phyloP scores from a whole-genome alignment of 2,329 filamentous ascomycete genomes.

The Chaetomiaceae sp. region DNA sequence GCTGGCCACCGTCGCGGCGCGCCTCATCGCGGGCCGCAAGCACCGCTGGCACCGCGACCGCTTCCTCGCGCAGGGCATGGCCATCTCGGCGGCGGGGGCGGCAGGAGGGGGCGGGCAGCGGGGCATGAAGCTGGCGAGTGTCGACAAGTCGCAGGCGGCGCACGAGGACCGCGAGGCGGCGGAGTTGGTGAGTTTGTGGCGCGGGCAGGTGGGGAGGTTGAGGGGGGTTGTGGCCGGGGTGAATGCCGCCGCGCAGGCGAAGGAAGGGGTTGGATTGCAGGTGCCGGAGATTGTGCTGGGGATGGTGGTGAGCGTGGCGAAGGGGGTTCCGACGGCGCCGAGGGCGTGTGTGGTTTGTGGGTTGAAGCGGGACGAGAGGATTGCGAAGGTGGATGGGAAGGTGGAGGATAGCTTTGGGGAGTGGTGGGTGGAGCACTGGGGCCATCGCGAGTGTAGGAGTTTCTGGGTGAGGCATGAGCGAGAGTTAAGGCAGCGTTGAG shows the following conservation, averaged over 20 bases:
- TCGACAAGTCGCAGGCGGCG: constrained; percentile 75
- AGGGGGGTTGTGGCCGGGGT: constrained; percentile 64
- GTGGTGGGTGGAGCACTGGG: constrained; percentile 93
- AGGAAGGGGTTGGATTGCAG: constrained; percentile 31
- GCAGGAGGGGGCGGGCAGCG: constrained; percentile 56
- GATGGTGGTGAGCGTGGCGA: constrained; percentile 62
- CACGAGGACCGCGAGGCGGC: constrained; percentile 81
- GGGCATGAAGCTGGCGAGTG: constrained; percentile 77
- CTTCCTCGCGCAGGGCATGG: constrained; percentile 79
- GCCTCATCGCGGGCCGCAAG: constrained; percentile 77
- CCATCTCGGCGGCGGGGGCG: constrained; percentile 62
- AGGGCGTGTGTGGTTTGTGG: constrained; percentile 82
- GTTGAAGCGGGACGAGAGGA: constrained; percentile 77
- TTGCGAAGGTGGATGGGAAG: constrained; percentile 66
- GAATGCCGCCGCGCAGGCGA: constrained; percentile 41
- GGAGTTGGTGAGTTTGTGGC: constrained; percentile 71
- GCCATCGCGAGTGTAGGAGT: constrained; percentile 68
- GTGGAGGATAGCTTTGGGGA: constrained; percentile 91
- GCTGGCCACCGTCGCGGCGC: constrained; percentile 63
- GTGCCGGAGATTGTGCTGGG: constrained; percentile 67
- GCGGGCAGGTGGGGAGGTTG: constrained; percentile 66
- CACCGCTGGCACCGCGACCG: constrained; percentile 87
- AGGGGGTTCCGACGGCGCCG: constrained; percentile 66
- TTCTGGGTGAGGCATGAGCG: constrained; percentile 80
- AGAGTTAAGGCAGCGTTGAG: constrained; percentile 57